Conservation (phyloP, 495 filamentous ascomycete species). For the Talaromyces proteolyticus region DNA sequence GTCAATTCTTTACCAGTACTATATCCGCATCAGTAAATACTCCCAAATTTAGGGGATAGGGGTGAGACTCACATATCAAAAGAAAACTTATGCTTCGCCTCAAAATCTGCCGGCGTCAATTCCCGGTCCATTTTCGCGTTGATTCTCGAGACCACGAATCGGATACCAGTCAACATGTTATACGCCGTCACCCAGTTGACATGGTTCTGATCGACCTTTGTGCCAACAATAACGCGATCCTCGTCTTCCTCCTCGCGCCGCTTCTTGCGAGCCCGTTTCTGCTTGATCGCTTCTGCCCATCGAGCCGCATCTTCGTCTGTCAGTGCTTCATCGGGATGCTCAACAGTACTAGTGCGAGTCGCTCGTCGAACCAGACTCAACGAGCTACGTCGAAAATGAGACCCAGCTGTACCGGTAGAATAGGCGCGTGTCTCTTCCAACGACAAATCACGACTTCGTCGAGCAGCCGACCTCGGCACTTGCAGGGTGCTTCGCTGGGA, state of each 20-base stretch:
- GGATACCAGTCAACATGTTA: conserved; percentile 99
- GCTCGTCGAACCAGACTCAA: conserved; percentile 71
- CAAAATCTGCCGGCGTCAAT: conserved; percentile 84
- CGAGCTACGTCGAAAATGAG: conserved; percentile 67
- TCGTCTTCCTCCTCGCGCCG: conserved; percentile 89
- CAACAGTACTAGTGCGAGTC: conserved; percentile 80
- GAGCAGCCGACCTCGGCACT: conserved; percentile 58
- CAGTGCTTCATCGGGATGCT: conserved; percentile 75
- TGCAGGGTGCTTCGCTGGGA: conserved; percentile 89
- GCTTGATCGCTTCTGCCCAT: conserved; percentile 88
- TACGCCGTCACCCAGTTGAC: conserved; percentile 98
- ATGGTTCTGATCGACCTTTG: conserved; percentile 95
- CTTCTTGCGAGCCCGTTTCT: conserved; percentile 79
- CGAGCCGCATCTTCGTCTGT: conserved; percentile 86
- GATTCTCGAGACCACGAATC: conserved; percentile 91
- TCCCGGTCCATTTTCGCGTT: conserved; percentile 94
- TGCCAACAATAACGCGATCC: conserved; percentile 91
- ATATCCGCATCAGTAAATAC: conserved; percentile 11
- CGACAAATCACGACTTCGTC: conserved; percentile 47
- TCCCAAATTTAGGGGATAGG: not conserved
- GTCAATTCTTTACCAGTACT: conserved; percentile 96
- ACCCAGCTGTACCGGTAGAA: conserved; percentile 65
- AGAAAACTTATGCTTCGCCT: conserved; percentile 90
- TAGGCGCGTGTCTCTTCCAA: conserved; percentile 56
- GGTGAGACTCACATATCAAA: conserved; percentile 77